phyloP scores from a whole-genome alignment of 108 stramenopile species.

The Nannochloropsis gaditana region DNA sequence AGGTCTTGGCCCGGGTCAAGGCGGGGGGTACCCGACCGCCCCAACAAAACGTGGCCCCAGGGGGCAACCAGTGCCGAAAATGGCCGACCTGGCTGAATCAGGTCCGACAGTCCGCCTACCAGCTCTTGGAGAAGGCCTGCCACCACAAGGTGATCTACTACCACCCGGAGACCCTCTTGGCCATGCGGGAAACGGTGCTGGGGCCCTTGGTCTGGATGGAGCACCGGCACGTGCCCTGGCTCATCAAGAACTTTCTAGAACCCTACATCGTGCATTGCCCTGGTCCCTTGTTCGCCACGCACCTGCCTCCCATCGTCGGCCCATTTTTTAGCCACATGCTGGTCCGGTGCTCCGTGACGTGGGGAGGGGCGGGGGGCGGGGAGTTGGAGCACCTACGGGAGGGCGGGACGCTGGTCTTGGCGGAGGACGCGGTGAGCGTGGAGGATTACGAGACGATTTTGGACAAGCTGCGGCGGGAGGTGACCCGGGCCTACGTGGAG shows the following conservation, averaged over 20 bases:
- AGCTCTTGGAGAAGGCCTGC: not conserved
- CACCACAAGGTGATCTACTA: not conserved
- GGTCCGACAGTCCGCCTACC: constrained; percentile 2
- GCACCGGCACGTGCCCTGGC: not conserved
- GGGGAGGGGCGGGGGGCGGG: constrained; percentile 2
- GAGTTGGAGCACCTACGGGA: not conserved
- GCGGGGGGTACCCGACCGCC: not conserved
- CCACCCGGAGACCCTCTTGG: not conserved
- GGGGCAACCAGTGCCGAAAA: not conserved
- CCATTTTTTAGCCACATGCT: not conserved
- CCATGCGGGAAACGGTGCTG: constrained; percentile 1
- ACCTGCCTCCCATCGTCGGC: constrained; percentile 4
- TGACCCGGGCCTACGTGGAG: not conserved
- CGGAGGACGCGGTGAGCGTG: not conserved
- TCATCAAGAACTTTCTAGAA: not conserved
- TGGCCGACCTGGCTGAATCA: not conserved
- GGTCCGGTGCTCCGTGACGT: not conserved
- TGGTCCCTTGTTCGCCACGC: not conserved
- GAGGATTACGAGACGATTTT: not conserved
- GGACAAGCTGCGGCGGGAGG: not conserved
- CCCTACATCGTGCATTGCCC: not conserved
- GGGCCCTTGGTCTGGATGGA: not conserved
- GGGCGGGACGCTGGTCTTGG: not conserved
- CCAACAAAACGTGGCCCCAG: not conserved
- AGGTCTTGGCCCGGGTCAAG: not conserved